Evolutionary conservation across 192 early-diverging fungal species (phyloP), one percentile per base, ranked within the genome.

Genomic region (Coemansia biformis): DNA sequence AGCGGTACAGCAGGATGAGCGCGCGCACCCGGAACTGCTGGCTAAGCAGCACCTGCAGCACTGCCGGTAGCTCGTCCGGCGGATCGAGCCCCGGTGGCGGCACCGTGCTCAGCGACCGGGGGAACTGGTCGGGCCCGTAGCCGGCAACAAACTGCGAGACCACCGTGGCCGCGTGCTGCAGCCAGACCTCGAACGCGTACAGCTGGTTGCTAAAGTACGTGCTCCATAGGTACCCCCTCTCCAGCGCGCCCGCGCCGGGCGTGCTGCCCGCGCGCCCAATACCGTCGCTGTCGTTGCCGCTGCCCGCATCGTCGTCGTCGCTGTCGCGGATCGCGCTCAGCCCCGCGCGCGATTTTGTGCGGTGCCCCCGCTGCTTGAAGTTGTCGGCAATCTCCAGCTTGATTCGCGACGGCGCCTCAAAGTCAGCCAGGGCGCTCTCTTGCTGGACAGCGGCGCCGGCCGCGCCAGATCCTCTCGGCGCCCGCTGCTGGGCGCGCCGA

Each of bases 151-250:
- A 81, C 33, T 83, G 78, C 15, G 85, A 81, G n/a, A 88, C 86
- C 1, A 84, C 78, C 8, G 89, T 91, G 43, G 86, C 83, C 13
- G 81, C 71, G 36, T 75, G 72, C 60, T 75, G 72, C 39, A 99
- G 78, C 93, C 94, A 99, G 14, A 92, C 91, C 57, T 97, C 90
- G 62, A 99, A 99, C 0, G 93, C 93, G 30, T 91, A 91, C 38
- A 99, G 78, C 77, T 99, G 96, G 59, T 96, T 92, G 28, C 91
- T 83, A 59, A 97, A 99, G 61, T 96, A 99, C 21, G 82, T 81
- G 66, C 87, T 90, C 16, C 86, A 68, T 8, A 73, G 46, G 38
- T 73, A 73, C 28, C 62, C 69, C 13, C 41, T 50, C 34, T 22
- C 21, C 12, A n/a, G 12, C 19, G 18, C 38, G n/a, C 42, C 44